Evolutionary conservation across 345 rosid species (phyloP).

Genomic region (Boechera divaricarpa): DNA sequence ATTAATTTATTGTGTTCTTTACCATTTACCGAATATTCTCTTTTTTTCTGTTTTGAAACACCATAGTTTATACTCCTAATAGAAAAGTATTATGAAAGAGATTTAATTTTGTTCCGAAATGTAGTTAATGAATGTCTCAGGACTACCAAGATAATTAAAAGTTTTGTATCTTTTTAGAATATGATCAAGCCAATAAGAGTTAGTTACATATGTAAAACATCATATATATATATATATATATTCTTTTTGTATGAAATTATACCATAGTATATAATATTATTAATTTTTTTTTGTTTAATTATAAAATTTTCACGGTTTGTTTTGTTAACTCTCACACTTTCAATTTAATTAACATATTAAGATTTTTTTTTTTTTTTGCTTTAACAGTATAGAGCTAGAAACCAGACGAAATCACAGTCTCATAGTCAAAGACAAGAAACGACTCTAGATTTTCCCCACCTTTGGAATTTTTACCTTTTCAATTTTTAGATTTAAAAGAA

Average conservation of each 20-base stretch:
- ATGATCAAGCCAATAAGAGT: not conserved
- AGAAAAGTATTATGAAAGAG: not conserved
- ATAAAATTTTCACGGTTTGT: not conserved
- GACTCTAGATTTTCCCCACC: not conserved
- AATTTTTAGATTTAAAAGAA: not conserved
- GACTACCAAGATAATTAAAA: not conserved
- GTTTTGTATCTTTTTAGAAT: not conserved
- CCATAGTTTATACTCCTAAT: no score
- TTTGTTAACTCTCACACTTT: not conserved
- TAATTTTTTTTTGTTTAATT: not conserved
- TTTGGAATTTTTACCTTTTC: constrained; percentile 20
- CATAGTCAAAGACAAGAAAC: not conserved
- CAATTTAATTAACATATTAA: not conserved
- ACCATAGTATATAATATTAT: not conserved
- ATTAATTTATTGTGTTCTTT: not conserved
- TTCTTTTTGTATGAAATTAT: not conserved
- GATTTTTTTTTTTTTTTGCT: not conserved
- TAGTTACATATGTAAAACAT: not conserved
- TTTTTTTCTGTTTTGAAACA: not conserved
- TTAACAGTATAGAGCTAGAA: constrained; percentile 31
- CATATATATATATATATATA: not conserved
- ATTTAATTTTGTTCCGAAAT: not conserved
- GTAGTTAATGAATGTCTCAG: not conserved
- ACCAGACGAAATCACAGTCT: constrained; percentile 19
- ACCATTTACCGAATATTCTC: not conserved